These are phyloP conservation scores for Aspergillus aculeatinus DNA, from an alignment of 2,329 filamentous ascomycete genomes.

Conservation along the genomic window DNA sequence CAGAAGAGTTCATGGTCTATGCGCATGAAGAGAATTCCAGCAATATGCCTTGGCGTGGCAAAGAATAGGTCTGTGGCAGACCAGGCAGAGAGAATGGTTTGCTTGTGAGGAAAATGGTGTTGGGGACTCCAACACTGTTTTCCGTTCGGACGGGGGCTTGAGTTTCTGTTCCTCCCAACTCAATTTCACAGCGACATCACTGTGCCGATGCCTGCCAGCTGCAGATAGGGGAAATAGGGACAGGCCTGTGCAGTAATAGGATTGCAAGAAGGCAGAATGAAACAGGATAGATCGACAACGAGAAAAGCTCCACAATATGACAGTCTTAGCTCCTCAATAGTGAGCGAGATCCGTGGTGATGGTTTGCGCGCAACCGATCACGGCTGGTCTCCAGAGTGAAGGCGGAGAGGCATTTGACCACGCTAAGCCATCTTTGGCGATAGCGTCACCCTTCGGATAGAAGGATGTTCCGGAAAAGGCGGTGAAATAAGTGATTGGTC, in stretches of 20 bases:
- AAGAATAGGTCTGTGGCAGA: background rate
- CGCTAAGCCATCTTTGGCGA: slow-evolving; percentile 26
- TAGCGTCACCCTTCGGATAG: slow-evolving; percentile 23
- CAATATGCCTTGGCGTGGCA: slow-evolving; percentile 2
- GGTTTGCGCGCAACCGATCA: slow-evolving; percentile 42
- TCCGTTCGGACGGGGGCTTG: slow-evolving; percentile 24
- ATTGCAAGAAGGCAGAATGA: slow-evolving; percentile 2
- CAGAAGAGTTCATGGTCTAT: slow-evolving; percentile 42
- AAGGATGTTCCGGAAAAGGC: slow-evolving; percentile 26
- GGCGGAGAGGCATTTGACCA: slow-evolving; percentile 33
- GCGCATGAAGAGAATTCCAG: slow-evolving; percentile 21
- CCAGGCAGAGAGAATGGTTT: slow-evolving; percentile 4
- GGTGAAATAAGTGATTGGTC: slow-evolving; percentile 8
- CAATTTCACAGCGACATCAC: slow-evolving; percentile 32
- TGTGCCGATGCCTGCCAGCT: slow-evolving; percentile 17
- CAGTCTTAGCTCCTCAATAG: slow-evolving; percentile 17
- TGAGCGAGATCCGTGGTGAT: slow-evolving; percentile 23
- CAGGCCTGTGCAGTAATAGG: background rate
- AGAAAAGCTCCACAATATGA: background rate
- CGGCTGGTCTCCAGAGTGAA: slow-evolving; percentile 34
- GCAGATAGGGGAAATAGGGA: slow-evolving; percentile 9
- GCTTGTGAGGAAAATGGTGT: slow-evolving; percentile 9
- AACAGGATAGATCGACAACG: background rate
- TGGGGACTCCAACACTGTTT: slow-evolving; percentile 16
- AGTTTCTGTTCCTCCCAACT: slow-evolving; percentile 22